phyloP scores from a whole-genome alignment of 1,284 basidiomycete genomes.

The Agaricales sp. region DNA sequence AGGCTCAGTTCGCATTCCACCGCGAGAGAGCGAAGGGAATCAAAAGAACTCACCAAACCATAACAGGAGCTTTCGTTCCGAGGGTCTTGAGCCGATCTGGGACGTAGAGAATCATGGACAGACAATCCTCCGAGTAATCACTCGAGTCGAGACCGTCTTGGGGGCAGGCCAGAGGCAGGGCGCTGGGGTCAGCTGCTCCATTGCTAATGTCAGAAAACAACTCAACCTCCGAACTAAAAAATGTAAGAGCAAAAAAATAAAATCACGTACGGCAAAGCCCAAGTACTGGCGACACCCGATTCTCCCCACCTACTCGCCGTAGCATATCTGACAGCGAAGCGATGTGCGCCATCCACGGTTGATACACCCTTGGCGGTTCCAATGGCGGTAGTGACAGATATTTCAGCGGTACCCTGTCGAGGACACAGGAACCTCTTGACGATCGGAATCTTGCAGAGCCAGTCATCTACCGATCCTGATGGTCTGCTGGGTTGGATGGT shows the following conservation, averaged over 20 bases:
- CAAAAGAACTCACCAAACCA: constrained; percentile 47
- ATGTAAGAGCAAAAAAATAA: neutral
- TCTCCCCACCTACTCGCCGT: constrained; percentile 48
- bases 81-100: constrained; percentile 28
- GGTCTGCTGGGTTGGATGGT: constrained; percentile 18
- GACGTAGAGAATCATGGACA: constrained; percentile 67
- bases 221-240: constrained; percentile 1
- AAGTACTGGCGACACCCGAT: constrained; percentile 40
- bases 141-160: constrained; percentile 42
- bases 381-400: constrained; percentile 27
- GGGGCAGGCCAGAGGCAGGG: constrained; percentile 62
- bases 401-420: constrained; percentile 18
- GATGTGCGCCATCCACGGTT: constrained; percentile 34
- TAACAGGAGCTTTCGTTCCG: constrained; percentile 33
- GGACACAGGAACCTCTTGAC: constrained; percentile 30
- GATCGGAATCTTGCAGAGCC: constrained; percentile 34
- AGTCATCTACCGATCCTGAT: constrained; percentile 20
- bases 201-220: constrained; percentile 26
- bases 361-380: constrained; percentile 44
- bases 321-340: constrained; percentile 60
- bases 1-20: constrained; percentile 4
- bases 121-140: constrained; percentile 62
- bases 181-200: constrained; percentile 37
- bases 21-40: neutral
- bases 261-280: constrained; percentile 52